These are phyloP conservation scores for Eucalyptus decipiens DNA, from an alignment of 345 rosid species.

Conservation along the genomic window DNA sequence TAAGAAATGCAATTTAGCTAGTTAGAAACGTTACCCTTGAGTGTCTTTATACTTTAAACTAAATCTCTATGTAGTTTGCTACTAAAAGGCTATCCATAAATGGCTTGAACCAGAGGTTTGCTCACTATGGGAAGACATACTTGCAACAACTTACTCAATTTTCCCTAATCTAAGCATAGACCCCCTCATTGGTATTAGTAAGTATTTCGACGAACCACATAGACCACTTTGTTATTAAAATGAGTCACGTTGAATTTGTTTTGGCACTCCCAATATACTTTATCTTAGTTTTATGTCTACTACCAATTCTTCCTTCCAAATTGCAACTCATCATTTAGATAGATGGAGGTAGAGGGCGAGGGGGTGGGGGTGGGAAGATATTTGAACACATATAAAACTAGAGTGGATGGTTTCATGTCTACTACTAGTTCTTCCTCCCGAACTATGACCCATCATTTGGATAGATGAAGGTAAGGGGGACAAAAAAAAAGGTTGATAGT, in stretches of 20 bases:
- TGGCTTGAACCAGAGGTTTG: accelerated
- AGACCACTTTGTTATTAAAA: too few relatives aligned
- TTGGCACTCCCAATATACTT: too few relatives aligned
- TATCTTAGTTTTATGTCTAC: neutral
- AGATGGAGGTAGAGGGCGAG: neutral
- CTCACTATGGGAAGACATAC: too few relatives aligned
- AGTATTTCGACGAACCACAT: too few relatives aligned
- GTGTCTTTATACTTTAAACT: too few relatives aligned
- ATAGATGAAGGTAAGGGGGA: neutral
- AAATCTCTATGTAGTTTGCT: too few relatives aligned
- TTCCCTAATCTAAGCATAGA: accelerated
- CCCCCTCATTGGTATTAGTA: too few relatives aligned
- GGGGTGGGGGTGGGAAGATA: neutral
- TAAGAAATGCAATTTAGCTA: too few relatives aligned
- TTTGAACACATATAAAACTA: too few relatives aligned
- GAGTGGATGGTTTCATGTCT: neutral
- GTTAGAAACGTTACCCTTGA: too few relatives aligned
- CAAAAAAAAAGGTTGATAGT: too few relatives aligned
- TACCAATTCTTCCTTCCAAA: neutral
- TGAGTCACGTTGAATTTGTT: too few relatives aligned
- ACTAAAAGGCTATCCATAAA: accelerated
- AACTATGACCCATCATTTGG: neutral
- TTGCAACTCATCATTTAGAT: neutral
- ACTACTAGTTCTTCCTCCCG: neutral
- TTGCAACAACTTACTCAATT: accelerated